Evolutionary conservation across 345 rosid genomes (phyloP).

Genomic region (Clarkia xantiana): DNA sequence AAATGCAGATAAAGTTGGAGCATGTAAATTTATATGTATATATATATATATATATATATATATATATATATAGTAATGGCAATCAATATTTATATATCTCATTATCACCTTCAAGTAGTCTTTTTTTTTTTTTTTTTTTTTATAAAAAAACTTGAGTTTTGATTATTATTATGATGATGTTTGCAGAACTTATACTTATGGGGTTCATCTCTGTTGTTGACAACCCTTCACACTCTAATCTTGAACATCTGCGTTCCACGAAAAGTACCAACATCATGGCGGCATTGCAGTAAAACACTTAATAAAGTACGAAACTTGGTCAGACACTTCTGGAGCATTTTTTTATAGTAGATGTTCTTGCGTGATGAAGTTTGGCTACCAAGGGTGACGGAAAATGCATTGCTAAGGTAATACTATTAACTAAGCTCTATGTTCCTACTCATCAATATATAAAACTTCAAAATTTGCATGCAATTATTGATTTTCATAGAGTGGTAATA

Average conservation of each 20-base stretch:
- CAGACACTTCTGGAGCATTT: slow-evolving; percentile 31
- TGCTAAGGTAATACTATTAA: slow-evolving; percentile 27
- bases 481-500: not conserved
- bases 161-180: not conserved
- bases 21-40: slow-evolving; percentile 25
- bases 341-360: slow-evolving; percentile 6
- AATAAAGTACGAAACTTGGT: not conserved
- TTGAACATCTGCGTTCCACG: slow-evolving; percentile 42
- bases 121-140: too few relatives aligned
- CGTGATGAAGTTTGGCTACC: slow-evolving; percentile 41
- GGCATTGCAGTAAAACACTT: slow-evolving; percentile 25
- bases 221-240: slow-evolving; percentile 37
- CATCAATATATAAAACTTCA: too few relatives aligned
- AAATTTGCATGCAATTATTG: not conserved
- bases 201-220: slow-evolving; percentile 70
- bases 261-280: slow-evolving; percentile 36
- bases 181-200: slow-evolving; percentile 68
- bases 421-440: too few relatives aligned
- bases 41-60: too few relatives aligned
- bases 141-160: not conserved
- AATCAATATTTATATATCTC: too few relatives aligned
- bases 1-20: slow-evolving; percentile 69
- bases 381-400: slow-evolving; percentile 32
- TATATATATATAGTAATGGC: too few relatives aligned
- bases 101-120: too few relatives aligned